Evolutionary conservation across 73 alveolate genomes (phyloP).

Genomic region (Stentor roeselii): DNA sequence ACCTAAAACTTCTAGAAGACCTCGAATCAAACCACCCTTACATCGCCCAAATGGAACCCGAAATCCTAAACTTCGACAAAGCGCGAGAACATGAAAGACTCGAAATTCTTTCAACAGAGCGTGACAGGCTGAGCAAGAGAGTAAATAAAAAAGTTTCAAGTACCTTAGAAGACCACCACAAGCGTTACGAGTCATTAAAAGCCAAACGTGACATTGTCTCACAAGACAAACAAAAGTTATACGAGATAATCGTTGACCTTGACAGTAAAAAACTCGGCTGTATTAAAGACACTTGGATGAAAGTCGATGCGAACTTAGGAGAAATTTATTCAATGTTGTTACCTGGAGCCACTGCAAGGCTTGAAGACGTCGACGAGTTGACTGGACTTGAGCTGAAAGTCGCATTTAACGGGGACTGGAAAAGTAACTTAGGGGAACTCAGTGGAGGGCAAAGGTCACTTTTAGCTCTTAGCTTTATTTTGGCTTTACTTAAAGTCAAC

Average conservation of each 20-base stretch:
- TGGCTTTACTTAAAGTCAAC: constrained; percentile 78
- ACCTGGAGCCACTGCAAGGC: constrained; percentile 87
- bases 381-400: constrained; percentile 92
- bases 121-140: constrained; percentile 65
- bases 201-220: constrained; percentile 66
- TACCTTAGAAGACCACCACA: constrained; percentile 86
- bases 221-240: constrained; percentile 71
- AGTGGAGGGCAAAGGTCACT: constrained; percentile 95
- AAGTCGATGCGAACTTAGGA: constrained; percentile 76
- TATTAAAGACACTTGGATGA: constrained; percentile 63
- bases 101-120: constrained; percentile 57
- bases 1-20: constrained; percentile 43
- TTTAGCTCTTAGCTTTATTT: constrained; percentile 86
- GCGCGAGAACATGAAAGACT: constrained; percentile 47
- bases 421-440: constrained; percentile 54
- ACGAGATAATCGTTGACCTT: constrained; percentile 77
- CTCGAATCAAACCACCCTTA: constrained; percentile 55
- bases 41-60: constrained; percentile 52
- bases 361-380: constrained; percentile 65
- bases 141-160: constrained; percentile 89
- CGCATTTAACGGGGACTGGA: constrained; percentile 91
- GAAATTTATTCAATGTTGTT: constrained; percentile 77
- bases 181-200: constrained; percentile 65
- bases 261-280: constrained; percentile 69
- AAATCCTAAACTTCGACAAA: constrained; percentile 60